Conservation (phyloP, 768 basidiomycete species). For the Paxillus ammoniavirescens region DNA sequence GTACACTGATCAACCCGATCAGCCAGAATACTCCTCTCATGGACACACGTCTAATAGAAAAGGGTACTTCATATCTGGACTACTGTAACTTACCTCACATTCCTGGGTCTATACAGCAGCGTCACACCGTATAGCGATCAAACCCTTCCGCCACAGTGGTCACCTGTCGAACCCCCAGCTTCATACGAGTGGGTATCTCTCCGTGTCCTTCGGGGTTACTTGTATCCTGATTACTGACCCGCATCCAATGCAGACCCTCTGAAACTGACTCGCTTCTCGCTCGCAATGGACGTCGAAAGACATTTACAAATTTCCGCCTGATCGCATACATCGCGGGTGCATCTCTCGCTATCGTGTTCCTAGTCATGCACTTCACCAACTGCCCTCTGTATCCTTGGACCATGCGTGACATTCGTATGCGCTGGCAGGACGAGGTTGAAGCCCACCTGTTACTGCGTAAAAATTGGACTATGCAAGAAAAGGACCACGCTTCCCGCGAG, state of each 20-base stretch:
- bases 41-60: no score
- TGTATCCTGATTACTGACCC: neutral
- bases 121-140: neutral
- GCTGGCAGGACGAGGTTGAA: constrained; percentile 6
- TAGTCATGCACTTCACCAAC: neutral
- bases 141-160: neutral
- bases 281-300: neutral
- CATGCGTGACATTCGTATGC: neutral
- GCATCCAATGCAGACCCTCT: neutral
- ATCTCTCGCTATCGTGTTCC: neutral
- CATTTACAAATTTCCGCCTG: neutral
- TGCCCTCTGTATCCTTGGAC: constrained; percentile 9
- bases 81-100: neutral
- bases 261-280: neutral
- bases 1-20: neutral
- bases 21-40: no score
- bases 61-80: neutral
- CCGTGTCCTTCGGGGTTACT: neutral
- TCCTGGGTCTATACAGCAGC: neutral
- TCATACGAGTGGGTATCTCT: neutral
- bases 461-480: constrained; percentile 4
- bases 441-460: neutral
- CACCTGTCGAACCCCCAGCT: neutral
- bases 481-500: neutral
- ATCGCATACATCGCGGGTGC: neutral